Evolutionary conservation across 495 filamentous ascomycete genomes (phyloP), one percentile per base, ranked within the genome.

Genomic region (Penicillium daleae): DNA sequence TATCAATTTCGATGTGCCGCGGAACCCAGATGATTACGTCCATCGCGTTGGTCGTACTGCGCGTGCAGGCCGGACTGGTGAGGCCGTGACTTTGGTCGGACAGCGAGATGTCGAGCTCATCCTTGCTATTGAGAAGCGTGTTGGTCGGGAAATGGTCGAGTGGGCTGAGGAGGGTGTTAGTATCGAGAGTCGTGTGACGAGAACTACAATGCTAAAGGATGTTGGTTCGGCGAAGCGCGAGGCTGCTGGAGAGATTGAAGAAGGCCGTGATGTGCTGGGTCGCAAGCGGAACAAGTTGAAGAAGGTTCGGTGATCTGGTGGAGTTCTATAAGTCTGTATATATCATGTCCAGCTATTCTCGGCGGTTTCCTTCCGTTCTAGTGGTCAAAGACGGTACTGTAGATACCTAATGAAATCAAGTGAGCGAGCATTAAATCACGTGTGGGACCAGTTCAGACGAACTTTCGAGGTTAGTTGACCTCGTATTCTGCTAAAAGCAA

Each of bases 11-110:
- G 96, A 98, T 69, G 87, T 99, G 19, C 95, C 95, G 1, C 87
- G 94, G 3, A 92, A 97, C 71, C 93, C 95, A 35, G 95, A 97
- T 72, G 96, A 97, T 73, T 99, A 98, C 67, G 92, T 99, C 61
- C 95, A 99, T 76, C 89, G 95, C 22, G 93, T 97, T 57, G 95
- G 95, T 69, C 89, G 95, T 68, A 99, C 95, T 12, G 95, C 96
- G 8, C 86, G 95, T 82, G 95, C 95, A 7, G 95, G 96, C 0
- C 83, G 90, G 46, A 78, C 75, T 27, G 95, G 95, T 70, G 88
- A 92, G 59, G 87, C 89, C 3, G 87, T 97, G 17, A 97, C 92
- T 15, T 83, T 99, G 60, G 87, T 99, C 3, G 95, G 93, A 26
- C 94, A 97, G 82, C 80, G 93, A 60, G 95, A 98, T 72, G 92